Percentiles rank a stretch among this genome's conserved stretches.
phyloP scores from a whole-genome alignment of 108 stramenopile genomes.

The Cyclotella sp. region DNA sequence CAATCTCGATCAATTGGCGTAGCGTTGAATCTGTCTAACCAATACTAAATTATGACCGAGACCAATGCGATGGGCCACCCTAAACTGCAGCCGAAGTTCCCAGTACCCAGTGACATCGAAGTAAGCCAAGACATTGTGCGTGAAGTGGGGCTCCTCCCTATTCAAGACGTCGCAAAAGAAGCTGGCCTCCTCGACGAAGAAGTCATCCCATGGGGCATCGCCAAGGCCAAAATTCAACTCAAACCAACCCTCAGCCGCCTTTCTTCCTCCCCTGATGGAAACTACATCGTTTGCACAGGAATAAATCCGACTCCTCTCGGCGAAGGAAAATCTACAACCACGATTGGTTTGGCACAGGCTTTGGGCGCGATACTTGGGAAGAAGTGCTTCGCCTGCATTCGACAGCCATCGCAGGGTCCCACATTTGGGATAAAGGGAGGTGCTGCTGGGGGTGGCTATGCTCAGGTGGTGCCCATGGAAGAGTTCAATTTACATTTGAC shows the following conservation, averaged over 20 bases:
- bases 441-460: slow-evolving; percentile 96
- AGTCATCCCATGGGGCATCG: slow-evolving; percentile 94
- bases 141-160: slow-evolving; percentile 80
- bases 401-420: slow-evolving; percentile 95
- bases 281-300: slow-evolving; percentile 98
- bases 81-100: slow-evolving; percentile 62
- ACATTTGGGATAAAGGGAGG: slow-evolving; percentile 99
- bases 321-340: slow-evolving; percentile 97
- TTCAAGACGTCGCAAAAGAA: slow-evolving; percentile 76
- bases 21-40: too few relatives aligned
- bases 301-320: slow-evolving; percentile 99
- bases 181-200: slow-evolving; percentile 82
- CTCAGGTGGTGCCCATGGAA: slow-evolving; percentile 96
- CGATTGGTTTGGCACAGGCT: slow-evolving; percentile 88
- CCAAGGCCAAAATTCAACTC: slow-evolving; percentile 94
- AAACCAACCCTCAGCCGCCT: slow-evolving; percentile 63
- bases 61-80: slow-evolving; percentile 75
- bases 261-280: slow-evolving; percentile 73
- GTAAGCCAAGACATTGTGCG: slow-evolving; percentile 83
- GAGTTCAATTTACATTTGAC: slow-evolving; percentile 99
- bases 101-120: slow-evolving; percentile 89
- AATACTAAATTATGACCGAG: slow-evolving; percentile 18
- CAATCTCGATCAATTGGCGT: too few relatives aligned
- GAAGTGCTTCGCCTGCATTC: slow-evolving; percentile 84
- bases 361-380: slow-evolving; percentile 91